Evolutionary conservation across 805 yeast species (phyloP), one percentile per base, ranked within the genome.

Genomic region (Candida caryicola): DNA sequence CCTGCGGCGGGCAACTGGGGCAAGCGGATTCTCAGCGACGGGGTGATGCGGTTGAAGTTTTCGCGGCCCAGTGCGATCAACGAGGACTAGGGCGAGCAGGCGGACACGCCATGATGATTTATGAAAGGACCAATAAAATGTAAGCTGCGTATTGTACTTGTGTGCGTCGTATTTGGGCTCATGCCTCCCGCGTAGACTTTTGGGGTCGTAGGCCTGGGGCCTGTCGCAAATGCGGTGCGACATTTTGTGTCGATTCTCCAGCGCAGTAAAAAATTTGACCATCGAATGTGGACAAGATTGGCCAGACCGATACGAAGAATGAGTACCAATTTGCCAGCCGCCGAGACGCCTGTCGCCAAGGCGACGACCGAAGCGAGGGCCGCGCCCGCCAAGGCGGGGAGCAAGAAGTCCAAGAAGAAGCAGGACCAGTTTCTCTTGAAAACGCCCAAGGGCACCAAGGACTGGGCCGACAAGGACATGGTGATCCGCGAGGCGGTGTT

Each of bases 381-480:
- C 5, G 31, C 41, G 13, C 40, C 39, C 34, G 29, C 34, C 23
- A 34, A 23, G 14, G 41, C 45, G 1, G 36, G 25, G 10, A 21
- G 38, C 19, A 40, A 31, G 35, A 49, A 52, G 32, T 30, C 46
- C 32, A 62, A 60, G 43, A 72, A 72, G 57, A 65, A 71, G 43
- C 50, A 45, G 29, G 77, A 77, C 44, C 81, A 79, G 50, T 89
- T 86, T 60, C 79, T 85, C 45, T 73, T 93, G 59, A 93, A 93
- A 64, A 88, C 95, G 31, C 98, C 99, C 36, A 93, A 93, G 62
- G 99, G 99, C 47, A 69, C 98, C 51, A 90, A 89, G 63, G 99
- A 93, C 64, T 93, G 99, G 99, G 87, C 96, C 46, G 99, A 93
- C 54, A 84, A 85, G 60, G 99, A 93, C 61, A 93, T 93, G 98